phyloP scores from a whole-genome alignment of 1,139 yeast genomes.

The Suhomyces panamericanus region DNA sequence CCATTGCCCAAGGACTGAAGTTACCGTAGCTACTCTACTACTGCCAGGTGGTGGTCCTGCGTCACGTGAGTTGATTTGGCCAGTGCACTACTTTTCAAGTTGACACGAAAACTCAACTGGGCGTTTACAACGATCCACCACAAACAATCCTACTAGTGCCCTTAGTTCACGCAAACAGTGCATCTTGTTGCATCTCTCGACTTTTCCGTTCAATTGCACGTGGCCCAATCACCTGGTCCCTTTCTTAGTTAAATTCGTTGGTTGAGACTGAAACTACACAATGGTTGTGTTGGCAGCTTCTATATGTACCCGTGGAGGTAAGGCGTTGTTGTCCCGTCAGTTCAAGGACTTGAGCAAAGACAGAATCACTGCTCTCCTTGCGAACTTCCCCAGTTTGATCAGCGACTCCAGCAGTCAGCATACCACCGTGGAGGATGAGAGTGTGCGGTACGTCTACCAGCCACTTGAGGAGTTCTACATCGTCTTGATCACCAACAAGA shows the following conservation, averaged over 20 bases:
- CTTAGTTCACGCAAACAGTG: not conserved
- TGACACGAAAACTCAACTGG: constrained; percentile 13
- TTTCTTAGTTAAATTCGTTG: not conserved
- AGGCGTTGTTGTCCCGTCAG: constrained; percentile 89
- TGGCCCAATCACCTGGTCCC: not conserved
- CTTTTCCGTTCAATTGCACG: constrained; percentile 4
- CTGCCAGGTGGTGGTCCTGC: not conserved
- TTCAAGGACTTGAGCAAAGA: constrained; percentile 84
- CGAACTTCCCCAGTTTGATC: constrained; percentile 82
- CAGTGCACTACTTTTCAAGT: constrained; percentile 12
- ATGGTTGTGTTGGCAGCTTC: constrained; percentile 80
- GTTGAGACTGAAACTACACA: not conserved
- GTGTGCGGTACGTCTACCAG: constrained; percentile 91
- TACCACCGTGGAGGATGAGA: constrained; percentile 92
- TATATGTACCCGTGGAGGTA: constrained; percentile 93
- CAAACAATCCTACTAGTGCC: constrained; percentile 1
- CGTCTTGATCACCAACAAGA: constrained; percentile 86
- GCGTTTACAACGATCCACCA: constrained; percentile 5
- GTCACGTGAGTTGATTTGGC: constrained; percentile 5
- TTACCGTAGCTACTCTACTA: not conserved
- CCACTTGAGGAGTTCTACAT: constrained; percentile 94
- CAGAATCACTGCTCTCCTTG: constrained; percentile 80
- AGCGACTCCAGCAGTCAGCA: constrained; percentile 76
- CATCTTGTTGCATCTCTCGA: not conserved
- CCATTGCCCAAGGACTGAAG: not conserved